phyloP scores from a whole-genome alignment of 305 asterid genomes.

The Andrographis paniculata region DNA sequence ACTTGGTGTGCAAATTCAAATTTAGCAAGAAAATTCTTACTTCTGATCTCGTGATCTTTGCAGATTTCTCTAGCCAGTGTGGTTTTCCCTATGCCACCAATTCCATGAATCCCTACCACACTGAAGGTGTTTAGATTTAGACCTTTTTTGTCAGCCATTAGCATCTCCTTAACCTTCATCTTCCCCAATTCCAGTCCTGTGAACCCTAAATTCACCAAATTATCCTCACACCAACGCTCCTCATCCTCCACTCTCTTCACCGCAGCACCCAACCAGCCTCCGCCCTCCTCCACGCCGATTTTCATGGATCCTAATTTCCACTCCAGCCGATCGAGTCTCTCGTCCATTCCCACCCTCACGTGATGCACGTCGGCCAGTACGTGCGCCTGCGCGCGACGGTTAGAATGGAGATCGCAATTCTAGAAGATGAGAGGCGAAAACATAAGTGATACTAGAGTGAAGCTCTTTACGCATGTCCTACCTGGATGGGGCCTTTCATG shows the following conservation, averaged over 20 bases:
- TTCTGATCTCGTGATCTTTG: slow-evolving; percentile 53
- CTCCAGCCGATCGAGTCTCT: slow-evolving; percentile 68
- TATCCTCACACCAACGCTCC: slow-evolving; percentile 53
- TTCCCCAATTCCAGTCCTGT: slow-evolving; percentile 71
- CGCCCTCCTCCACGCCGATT: slow-evolving; percentile 50
- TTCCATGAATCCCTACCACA: slow-evolving; percentile 72
- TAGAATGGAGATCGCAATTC: too few species aligned
- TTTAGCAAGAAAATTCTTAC: slow-evolving; percentile 24
- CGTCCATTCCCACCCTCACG: slow-evolving; percentile 52
- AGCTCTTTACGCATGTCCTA: background rate
- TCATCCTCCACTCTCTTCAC: slow-evolving; percentile 66
- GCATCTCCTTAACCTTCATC: slow-evolving; percentile 64
- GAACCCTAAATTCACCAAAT: slow-evolving; percentile 53
- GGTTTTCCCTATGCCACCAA: slow-evolving; percentile 92
- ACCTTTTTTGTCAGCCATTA: slow-evolving; percentile 23
- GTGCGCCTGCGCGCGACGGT: slow-evolving; percentile 60
- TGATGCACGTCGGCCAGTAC: slow-evolving; percentile 90
- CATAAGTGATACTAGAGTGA: background rate
- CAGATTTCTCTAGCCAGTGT: slow-evolving; percentile 86
- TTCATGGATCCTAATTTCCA: slow-evolving; percentile 67
- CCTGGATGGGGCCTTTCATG: slow-evolving; percentile 41
- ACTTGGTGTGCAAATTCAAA: background rate
- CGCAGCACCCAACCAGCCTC: slow-evolving; percentile 64
- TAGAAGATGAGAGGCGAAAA: too few species aligned
- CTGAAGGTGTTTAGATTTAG: slow-evolving; percentile 19